Conservation (phyloP, 2,329 filamentous ascomycete species). For the Alternaria hordeiaustralica region DNA sequence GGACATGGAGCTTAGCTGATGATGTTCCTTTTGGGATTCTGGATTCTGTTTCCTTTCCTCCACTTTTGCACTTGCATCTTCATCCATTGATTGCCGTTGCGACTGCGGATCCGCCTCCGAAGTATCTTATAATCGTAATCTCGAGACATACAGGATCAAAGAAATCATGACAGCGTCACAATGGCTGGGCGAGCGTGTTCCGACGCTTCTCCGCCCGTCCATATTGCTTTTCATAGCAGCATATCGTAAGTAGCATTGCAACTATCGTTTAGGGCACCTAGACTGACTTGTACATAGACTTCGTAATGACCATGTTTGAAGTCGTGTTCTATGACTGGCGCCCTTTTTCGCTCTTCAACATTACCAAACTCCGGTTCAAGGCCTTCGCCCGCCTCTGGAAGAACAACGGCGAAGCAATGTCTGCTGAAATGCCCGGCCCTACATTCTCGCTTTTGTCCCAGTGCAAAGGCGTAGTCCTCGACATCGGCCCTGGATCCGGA, state of each 20-base stretch:
- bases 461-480: constrained; percentile 45
- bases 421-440: constrained; percentile 44
- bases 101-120: not conserved
- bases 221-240: constrained; percentile 32
- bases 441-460: constrained; percentile 33
- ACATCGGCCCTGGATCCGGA: constrained; percentile 59
- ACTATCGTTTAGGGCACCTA: too few species aligned
- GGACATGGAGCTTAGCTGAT: not conserved
- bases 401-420: constrained; percentile 45
- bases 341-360: constrained; percentile 36
- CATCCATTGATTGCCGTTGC: not conserved
- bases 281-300: constrained; percentile 30
- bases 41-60: not conserved
- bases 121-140: not conserved
- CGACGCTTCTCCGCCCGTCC: constrained; percentile 36
- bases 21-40: not conserved
- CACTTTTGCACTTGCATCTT: not conserved
- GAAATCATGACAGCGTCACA: constrained; percentile 14
- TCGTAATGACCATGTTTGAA: constrained; percentile 44
- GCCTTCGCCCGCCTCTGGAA: constrained; percentile 47
- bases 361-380: constrained; percentile 39
- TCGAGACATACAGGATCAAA: not conserved
- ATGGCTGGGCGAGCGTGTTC: constrained; percentile 29
- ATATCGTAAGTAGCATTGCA: constrained; percentile 31
- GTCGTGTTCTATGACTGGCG: constrained; percentile 35